phyloP scores from a whole-genome alignment of 352 stramenopile genomes.

The Globisporangium takayamanum region DNA sequence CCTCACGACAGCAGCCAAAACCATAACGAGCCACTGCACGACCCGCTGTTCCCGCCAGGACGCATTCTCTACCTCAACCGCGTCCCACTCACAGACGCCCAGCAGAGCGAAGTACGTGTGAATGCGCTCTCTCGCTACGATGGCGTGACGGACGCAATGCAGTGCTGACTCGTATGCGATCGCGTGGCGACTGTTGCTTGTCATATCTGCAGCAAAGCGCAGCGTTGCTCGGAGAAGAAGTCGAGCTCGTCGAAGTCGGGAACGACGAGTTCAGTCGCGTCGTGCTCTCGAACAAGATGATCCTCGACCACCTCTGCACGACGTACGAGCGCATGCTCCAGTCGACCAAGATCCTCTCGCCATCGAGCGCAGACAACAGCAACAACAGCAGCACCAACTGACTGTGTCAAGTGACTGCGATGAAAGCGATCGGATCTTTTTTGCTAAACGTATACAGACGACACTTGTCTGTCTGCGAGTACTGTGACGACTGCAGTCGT shows the following conservation, averaged over 20 bases:
- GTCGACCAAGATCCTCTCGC: constrained; percentile 9
- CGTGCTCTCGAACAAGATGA: constrained; percentile 78
- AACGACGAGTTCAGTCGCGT: constrained; percentile 69
- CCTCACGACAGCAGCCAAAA: background rate
- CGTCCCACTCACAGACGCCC: constrained; percentile 7
- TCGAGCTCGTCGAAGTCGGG: constrained; percentile 60
- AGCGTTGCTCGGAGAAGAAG: constrained; percentile 1
- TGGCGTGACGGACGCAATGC: too few species aligned
- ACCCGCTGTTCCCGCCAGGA: constrained; percentile 61
- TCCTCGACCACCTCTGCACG: constrained; percentile 81
- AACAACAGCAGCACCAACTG: background rate
- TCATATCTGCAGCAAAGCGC: background rate
- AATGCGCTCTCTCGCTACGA: background rate
- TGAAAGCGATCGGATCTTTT: background rate
- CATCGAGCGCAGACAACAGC: background rate
- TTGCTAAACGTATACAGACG: too few species aligned
- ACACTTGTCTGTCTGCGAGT: too few species aligned
- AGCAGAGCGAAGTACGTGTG: background rate
- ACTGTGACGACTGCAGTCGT: too few species aligned
- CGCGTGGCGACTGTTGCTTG: background rate
- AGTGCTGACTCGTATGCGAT: background rate
- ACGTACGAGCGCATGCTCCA: constrained; percentile 67
- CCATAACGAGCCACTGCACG: constrained; percentile 29
- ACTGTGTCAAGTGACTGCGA: background rate
- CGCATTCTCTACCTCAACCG: constrained; percentile 67